Percentiles rank a stretch among this genome's conserved stretches.
Conservation (phyloP, 306 rosid genomes). For the Vigna trinervia region DNA sequence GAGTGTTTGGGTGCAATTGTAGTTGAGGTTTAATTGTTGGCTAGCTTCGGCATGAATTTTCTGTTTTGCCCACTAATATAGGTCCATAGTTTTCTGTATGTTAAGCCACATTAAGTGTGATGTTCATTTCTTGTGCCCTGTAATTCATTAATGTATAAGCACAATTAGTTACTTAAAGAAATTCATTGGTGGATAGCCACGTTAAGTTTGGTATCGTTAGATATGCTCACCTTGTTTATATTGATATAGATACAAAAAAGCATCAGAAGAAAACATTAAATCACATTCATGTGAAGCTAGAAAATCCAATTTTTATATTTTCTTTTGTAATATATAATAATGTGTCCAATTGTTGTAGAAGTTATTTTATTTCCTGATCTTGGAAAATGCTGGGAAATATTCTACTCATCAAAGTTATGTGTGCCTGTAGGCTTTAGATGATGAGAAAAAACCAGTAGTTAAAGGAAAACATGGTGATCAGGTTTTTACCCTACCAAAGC, state of each 20-base stretch:
- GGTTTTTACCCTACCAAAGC: constrained; percentile 55
- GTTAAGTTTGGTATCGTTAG: not conserved
- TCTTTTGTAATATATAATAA: not conserved
- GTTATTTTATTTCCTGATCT: constrained; percentile 3
- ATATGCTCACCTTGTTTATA: not conserved
- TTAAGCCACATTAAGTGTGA: too few relatives aligned
- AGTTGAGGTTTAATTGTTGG: too few relatives aligned
- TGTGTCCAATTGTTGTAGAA: not conserved
- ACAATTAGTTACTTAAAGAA: too few relatives aligned
- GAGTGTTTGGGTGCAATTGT: too few relatives aligned
- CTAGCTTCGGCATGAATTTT: too few relatives aligned
- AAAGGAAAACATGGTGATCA: constrained; percentile 65
- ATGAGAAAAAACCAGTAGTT: constrained; percentile 55
- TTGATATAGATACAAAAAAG: not conserved
- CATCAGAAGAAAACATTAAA: constrained; percentile 3
- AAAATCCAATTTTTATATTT: not conserved
- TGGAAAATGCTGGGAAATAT: constrained; percentile 23
- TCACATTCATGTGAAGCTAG: not conserved
- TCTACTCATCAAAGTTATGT: constrained; percentile 33
- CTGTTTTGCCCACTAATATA: too few relatives aligned
- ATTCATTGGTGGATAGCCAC: not conserved
- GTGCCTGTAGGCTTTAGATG: constrained; percentile 61
- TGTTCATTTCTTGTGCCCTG: too few relatives aligned
- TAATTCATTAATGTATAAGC: too few relatives aligned
- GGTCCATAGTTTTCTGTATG: too few relatives aligned